These are phyloP conservation scores for Evernia prunastri DNA, from an alignment of 495 filamentous ascomycete species.

Conservation along the genomic window DNA sequence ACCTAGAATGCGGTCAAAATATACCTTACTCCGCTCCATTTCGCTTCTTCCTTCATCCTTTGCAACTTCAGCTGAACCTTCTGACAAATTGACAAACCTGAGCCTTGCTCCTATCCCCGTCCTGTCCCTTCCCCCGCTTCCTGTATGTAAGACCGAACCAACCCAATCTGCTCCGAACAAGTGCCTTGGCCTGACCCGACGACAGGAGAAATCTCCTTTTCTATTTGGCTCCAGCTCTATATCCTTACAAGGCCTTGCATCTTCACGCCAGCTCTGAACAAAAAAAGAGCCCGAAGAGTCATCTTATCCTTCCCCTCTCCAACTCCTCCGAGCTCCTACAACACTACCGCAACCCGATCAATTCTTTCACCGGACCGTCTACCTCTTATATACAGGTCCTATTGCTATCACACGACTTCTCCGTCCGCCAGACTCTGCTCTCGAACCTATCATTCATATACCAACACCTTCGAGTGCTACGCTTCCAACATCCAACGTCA, in stretches of 20 bases:
- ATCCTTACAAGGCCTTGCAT: too few relatives aligned
- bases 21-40: constrained; percentile 11
- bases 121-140: not conserved
- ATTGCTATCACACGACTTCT: not conserved
- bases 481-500: not conserved
- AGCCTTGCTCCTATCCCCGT: not conserved
- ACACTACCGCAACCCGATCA: not conserved
- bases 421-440: not conserved
- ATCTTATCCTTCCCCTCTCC: not conserved
- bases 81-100: not conserved
- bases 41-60: constrained; percentile 7
- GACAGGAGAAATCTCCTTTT: not conserved
- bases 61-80: not conserved
- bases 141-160: not conserved
- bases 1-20: not conserved
- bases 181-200: not conserved
- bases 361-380: not conserved
- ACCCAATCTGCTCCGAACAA: not conserved
- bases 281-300: not conserved
- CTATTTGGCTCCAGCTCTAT: too few relatives aligned
- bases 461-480: not conserved
- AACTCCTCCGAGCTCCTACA: not conserved
- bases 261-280: not conserved
- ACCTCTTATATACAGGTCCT: too few relatives aligned
- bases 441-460: not conserved